These are phyloP conservation scores for Claviceps paspali DNA, from an alignment of 2,329 filamentous ascomycete species.

Conservation along the genomic window DNA sequence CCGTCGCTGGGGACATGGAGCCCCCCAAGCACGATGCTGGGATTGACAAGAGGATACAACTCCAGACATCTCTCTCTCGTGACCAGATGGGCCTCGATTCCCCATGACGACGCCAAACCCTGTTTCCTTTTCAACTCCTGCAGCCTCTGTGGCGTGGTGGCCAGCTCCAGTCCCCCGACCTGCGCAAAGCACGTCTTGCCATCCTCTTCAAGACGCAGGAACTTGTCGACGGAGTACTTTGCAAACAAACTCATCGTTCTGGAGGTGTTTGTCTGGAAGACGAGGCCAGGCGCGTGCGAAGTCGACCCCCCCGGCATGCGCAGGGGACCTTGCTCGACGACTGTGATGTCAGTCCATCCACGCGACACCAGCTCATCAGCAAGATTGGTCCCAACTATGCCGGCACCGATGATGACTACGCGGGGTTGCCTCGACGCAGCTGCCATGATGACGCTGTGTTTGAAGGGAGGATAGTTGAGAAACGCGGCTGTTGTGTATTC, in stretches of 20 bases:
- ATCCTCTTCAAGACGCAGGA: conserved; percentile 30
- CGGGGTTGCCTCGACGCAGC: conserved; percentile 22
- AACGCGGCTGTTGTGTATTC: too few species aligned
- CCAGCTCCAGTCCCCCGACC: conserved; percentile 46
- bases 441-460: conserved; percentile 1
- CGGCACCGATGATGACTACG: conserved; percentile 47
- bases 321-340: conserved; percentile 48
- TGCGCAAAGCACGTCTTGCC: conserved; percentile 40
- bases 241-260: conserved; percentile 44
- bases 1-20: conserved; percentile 46
- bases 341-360: conserved; percentile 49
- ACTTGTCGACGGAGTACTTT: conserved; percentile 45
- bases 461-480: too few species aligned
- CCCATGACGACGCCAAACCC: conserved; percentile 46
- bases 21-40: conserved; percentile 38
- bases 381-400: conserved; percentile 48
- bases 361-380: conserved; percentile 47
- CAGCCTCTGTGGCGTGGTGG: conserved; percentile 41
- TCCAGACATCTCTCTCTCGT: conserved; percentile 34
- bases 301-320: conserved; percentile 49
- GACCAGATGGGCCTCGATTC: conserved; percentile 38
- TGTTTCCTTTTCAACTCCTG: conserved; percentile 48
- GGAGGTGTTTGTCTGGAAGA: conserved; percentile 46
- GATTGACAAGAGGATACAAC: conserved; percentile 39
- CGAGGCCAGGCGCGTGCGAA: conserved; percentile 48